phyloP scores from a whole-genome alignment of 768 basidiomycete species.

The Leccinellum luteum region DNA sequence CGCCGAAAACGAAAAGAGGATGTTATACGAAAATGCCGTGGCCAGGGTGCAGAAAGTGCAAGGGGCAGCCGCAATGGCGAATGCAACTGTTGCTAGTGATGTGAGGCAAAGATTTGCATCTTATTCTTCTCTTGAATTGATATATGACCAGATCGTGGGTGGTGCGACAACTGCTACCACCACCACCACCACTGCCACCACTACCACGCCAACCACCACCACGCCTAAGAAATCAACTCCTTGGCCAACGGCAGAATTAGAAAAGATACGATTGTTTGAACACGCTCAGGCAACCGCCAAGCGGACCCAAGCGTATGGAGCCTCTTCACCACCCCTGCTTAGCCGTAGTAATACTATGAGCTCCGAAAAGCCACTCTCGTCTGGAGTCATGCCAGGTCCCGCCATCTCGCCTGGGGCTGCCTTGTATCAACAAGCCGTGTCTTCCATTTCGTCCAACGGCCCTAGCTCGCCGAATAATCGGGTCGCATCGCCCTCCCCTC shows the following conservation, averaged over 20 bases:
- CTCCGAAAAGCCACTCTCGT: slow-evolving; percentile 13
- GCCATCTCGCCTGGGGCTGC: slow-evolving; percentile 40
- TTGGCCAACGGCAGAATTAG: slow-evolving; percentile 74
- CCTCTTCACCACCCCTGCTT: slow-evolving; percentile 24
- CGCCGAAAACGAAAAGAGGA: slow-evolving; percentile 48
- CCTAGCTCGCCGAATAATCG: slow-evolving; percentile 22
- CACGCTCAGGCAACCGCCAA: slow-evolving; percentile 65
- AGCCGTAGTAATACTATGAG: slow-evolving; percentile 26
- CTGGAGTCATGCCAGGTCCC: slow-evolving; percentile 13
- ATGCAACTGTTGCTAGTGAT: slow-evolving; percentile 25
- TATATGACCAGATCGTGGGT: slow-evolving; percentile 7
- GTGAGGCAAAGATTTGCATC: slow-evolving; percentile 16
- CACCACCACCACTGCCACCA: too few species aligned
- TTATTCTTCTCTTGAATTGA: slow-evolving; percentile 1
- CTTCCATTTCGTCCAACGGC: slow-evolving; percentile 32
- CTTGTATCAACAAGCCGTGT: slow-evolving; percentile 46
- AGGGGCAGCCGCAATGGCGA: slow-evolving; percentile 28
- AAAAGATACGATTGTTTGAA: slow-evolving; percentile 70
- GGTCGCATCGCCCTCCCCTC: slow-evolving; percentile 28
- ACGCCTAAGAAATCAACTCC: slow-evolving; percentile 17
- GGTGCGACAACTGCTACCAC: background rate
- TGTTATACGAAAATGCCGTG: slow-evolving; percentile 38
- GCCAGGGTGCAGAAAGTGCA: slow-evolving; percentile 40
- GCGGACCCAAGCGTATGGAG: slow-evolving; percentile 48
- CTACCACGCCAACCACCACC: background rate